phyloP scores from a whole-genome alignment of 371 early-diverging fungal genomes.

The Circinella umbellata region DNA sequence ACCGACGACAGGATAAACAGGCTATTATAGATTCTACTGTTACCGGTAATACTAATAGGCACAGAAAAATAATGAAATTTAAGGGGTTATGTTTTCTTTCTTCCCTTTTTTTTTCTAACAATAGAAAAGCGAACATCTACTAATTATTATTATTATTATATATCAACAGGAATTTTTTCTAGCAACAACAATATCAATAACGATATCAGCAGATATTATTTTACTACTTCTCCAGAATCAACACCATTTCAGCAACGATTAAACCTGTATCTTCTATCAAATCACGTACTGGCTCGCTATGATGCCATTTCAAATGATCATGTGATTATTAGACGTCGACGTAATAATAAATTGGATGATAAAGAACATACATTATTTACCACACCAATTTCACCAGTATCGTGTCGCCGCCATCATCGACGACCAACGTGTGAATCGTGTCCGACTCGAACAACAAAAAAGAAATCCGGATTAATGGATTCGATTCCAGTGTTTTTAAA shows the following conservation, averaged over 20 bases:
- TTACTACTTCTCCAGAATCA: slow-evolving; percentile 16
- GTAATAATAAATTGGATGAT: slow-evolving; percentile 25
- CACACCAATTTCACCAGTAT: slow-evolving; percentile 29
- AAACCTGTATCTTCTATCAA: slow-evolving; percentile 44
- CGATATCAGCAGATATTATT: slow-evolving; percentile 25
- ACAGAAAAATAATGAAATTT: too few relatives aligned
- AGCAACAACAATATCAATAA: slow-evolving; percentile 28
- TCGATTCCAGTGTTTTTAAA: slow-evolving; percentile 46
- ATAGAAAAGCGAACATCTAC: background rate
- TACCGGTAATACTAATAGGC: slow-evolving; percentile 16
- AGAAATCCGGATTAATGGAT: slow-evolving; percentile 31
- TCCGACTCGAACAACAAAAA: slow-evolving; percentile 10
- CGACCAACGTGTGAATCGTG: slow-evolving; percentile 36
- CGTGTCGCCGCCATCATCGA: slow-evolving; percentile 40
- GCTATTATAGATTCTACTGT: slow-evolving; percentile 30
- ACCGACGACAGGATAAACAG: slow-evolving; percentile 31
- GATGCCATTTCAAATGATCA: slow-evolving; percentile 35
- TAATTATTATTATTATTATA: background rate
- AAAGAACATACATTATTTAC: slow-evolving; percentile 17
- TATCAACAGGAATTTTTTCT: slow-evolving; percentile 39
- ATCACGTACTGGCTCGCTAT: slow-evolving; percentile 49
- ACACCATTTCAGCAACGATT: slow-evolving; percentile 31
- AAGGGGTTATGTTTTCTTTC: too few relatives aligned
- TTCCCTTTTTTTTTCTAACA: too few relatives aligned
- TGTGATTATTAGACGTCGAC: slow-evolving; percentile 16